Conservation (phyloP, 2,329 filamentous ascomycete species). For the Claviceps sp. region DNA sequence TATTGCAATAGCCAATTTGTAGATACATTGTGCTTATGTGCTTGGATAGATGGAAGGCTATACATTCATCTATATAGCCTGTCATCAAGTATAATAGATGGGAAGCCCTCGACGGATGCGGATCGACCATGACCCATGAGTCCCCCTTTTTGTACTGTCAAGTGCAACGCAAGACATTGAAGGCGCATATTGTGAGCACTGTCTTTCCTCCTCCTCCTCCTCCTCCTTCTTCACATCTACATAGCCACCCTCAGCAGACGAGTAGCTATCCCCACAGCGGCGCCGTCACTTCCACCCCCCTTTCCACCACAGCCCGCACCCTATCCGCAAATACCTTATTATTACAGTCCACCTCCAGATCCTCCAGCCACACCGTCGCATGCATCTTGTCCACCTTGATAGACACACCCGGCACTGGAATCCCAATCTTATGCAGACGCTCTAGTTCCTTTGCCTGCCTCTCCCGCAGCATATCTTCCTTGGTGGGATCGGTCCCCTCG, state of each 20-base stretch:
- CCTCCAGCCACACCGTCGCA: slow-evolving; percentile 85
- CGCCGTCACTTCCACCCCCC: slow-evolving; percentile 76
- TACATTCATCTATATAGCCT: neutral
- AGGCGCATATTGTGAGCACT: neutral
- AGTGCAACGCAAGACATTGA: neutral
- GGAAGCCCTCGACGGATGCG: too few species aligned
- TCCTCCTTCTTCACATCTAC: neutral
- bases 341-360: slow-evolving; percentile 75
- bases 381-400: slow-evolving; percentile 80
- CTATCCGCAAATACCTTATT: slow-evolving; percentile 70
- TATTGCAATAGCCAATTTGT: neutral
- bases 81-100: too few species aligned
- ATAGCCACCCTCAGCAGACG: neutral
- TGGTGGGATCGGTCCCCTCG: neutral
- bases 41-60: too few species aligned
- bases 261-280: slow-evolving; percentile 48
- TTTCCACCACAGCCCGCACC: slow-evolving; percentile 78
- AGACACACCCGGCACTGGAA: slow-evolving; percentile 78
- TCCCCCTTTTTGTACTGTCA: neutral
- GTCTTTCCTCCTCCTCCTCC: neutral
- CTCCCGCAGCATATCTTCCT: neutral
- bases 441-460: slow-evolving; percentile 57
- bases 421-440: slow-evolving; percentile 68
- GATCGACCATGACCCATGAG: neutral
- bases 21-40: neutral